Base-by-base conservation (phyloP, 2,329 filamentous ascomycete genomes). In the Penicillium vulpinum region DNA sequence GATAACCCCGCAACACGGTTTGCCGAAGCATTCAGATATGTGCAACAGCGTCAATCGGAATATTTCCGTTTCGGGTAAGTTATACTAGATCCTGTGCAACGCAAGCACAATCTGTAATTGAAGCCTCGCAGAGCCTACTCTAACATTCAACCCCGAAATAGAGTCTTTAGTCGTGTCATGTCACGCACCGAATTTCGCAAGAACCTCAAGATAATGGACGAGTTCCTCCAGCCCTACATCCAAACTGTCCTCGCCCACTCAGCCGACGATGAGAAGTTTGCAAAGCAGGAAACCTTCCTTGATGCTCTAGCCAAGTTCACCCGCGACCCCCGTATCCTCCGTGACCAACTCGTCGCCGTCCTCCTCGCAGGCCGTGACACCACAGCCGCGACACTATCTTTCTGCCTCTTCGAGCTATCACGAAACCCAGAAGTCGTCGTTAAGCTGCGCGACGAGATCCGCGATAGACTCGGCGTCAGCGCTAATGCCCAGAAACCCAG, bases 301-400 rank as follows among this genome's bases (percentile, higher is more conserved):
- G 89, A 96, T 74, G 89, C 91, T 29, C 83, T 97, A 2, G 91
- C 91, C 43, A 81, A 83, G 38, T 92, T 91, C 77, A 96, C 92
- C 0, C 85, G 89, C 33, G 77, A 80, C 47, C 71, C 71, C 4
- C 70, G 70, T 15, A 83, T 91, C 4, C 82, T 97, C 15, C 89
- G 91, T 33, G 92, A 96, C 74, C 92, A 97, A 74, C 80, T 96
- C 46, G 83, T 94, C 16, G 87, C 88, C 43, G 84, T 96, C 11
- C 83, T 97, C 3, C 83, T 97, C 16, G 92, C 92, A 1, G 92
- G 91, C 15, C 73, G 77, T 21, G 92, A 97, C 73, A 96, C 92
- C 15, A 97, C 92, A 0, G 92, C 92, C 29, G 85, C 82, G 16
- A 91, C 90, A 0, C 81, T 97, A 0, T 89, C 87, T 0, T 96